Percentiles rank a stretch among this genome's conserved stretches.
Evolutionary conservation across 2,329 filamentous ascomycete genomes (phyloP).

Genomic region (Ophiosphaerella narmari): DNA sequence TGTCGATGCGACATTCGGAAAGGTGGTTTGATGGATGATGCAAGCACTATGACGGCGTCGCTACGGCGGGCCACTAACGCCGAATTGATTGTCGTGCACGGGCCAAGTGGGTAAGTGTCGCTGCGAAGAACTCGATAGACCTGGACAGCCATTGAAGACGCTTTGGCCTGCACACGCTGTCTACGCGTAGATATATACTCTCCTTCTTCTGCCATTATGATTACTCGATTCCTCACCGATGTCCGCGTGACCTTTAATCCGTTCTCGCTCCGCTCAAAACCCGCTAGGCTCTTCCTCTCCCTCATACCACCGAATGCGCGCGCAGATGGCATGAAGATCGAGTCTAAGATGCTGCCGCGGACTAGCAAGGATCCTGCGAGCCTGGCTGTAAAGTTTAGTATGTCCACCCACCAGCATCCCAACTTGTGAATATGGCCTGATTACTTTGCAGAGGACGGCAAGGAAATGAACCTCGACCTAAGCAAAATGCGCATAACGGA

Average conservation of each 20-base stretch:
- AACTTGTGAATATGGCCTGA: conserved; percentile 16
- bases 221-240: conserved; percentile 83
- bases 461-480: conserved; percentile 81
- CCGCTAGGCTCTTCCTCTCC: conserved; percentile 85
- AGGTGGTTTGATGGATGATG: conserved; percentile 24
- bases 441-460: conserved; percentile 76
- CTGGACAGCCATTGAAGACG: not conserved
- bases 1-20: conserved; percentile 27
- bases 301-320: conserved; percentile 81
- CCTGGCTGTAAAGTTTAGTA: conserved; percentile 86
- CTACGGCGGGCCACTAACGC: conserved; percentile 19
- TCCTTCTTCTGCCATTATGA: conserved; percentile 61
- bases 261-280: conserved; percentile 77
- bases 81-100: too few species aligned
- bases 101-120: not conserved
- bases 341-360: conserved; percentile 74
- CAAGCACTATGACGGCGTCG: conserved; percentile 36
- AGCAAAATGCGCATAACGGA: conserved; percentile 83
- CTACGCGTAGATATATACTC: not conserved
- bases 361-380: conserved; percentile 69
- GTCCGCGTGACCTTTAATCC: conserved; percentile 90
- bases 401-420: conserved; percentile 21
- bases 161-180: not conserved
- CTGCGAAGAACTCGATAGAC: not conserved
- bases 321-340: conserved; percentile 73